phyloP scores from a whole-genome alignment of 1,139 yeast genomes.

The Meyerozyma sp. region DNA sequence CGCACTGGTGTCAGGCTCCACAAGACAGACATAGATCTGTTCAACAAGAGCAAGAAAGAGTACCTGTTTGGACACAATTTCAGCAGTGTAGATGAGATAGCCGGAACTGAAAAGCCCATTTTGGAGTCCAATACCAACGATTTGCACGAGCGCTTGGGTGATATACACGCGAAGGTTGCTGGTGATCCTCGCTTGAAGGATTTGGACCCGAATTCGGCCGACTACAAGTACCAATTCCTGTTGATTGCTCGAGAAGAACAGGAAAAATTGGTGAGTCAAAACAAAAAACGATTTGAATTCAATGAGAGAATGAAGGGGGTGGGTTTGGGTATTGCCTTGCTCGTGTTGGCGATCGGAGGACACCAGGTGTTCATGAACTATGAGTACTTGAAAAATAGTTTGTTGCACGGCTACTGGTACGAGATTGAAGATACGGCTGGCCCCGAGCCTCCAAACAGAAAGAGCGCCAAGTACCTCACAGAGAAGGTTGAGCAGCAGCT shows the following conservation, averaged over 20 bases:
- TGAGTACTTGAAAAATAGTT: slow-evolving; percentile 25
- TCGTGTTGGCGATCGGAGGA: slow-evolving; percentile 28
- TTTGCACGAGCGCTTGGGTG: slow-evolving; percentile 7
- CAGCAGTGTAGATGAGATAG: slow-evolving; percentile 18
- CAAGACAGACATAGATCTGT: slow-evolving; percentile 25
- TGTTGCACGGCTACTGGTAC: slow-evolving; percentile 23
- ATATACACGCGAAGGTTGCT: slow-evolving; percentile 21
- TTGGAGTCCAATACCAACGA: slow-evolving; percentile 8
- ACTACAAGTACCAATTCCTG: slow-evolving; percentile 30
- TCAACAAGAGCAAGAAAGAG: slow-evolving; percentile 32
- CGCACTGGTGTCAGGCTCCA: background rate
- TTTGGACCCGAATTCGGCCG: slow-evolving; percentile 30
- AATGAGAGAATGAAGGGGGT: slow-evolving; percentile 34
- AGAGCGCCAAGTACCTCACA: slow-evolving; percentile 18
- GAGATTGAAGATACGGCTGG: slow-evolving; percentile 23
- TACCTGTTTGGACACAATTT: slow-evolving; percentile 28
- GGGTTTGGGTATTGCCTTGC: slow-evolving; percentile 22
- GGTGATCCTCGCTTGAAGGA: slow-evolving; percentile 30
- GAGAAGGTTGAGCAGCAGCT: slow-evolving; percentile 29
- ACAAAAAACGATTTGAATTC: slow-evolving; percentile 21
- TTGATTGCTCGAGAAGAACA: slow-evolving; percentile 14
- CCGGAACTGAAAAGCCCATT: slow-evolving; percentile 9
- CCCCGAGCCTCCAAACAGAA: slow-evolving; percentile 17
- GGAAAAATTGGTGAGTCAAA: slow-evolving; percentile 17
- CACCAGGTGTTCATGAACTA: slow-evolving; percentile 42